Evolutionary conservation across 2,329 filamentous ascomycete species (phyloP).

Genomic region (Aspergillus aculeatinus): DNA sequence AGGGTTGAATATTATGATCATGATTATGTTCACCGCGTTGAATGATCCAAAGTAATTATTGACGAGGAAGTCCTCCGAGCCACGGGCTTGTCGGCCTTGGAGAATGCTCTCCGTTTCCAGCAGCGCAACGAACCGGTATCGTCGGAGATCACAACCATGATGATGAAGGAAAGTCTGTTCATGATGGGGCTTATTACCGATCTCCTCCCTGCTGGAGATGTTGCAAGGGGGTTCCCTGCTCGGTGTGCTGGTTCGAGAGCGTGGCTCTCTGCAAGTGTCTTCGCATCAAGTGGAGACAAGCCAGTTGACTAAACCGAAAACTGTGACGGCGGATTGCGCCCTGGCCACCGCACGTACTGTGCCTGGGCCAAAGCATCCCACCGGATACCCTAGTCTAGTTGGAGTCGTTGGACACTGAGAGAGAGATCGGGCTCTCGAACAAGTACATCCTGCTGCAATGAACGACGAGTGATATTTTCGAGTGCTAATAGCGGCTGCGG

Average conservation of each 20-base stretch:
- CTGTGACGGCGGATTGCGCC: slow-evolving; percentile 36
- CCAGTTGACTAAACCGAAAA: slow-evolving; percentile 27
- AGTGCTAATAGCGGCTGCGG: slow-evolving; percentile 19
- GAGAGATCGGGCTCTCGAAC: slow-evolving; percentile 2
- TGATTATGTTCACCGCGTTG: neutral
- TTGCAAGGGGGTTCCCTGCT: slow-evolving; percentile 17
- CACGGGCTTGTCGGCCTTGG: neutral
- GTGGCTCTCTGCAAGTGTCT: slow-evolving; percentile 36
- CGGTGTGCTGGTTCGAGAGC: slow-evolving; percentile 33
- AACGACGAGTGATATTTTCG: slow-evolving; percentile 14
- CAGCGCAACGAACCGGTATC: neutral
- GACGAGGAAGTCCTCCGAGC: neutral
- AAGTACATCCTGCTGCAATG: neutral
- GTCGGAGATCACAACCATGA: neutral
- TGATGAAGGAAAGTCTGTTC: neutral
- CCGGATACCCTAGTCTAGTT: neutral
- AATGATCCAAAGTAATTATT: too few species aligned
- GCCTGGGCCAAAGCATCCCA: slow-evolving; percentile 22
- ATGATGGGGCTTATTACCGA: neutral
- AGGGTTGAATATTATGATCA: neutral
- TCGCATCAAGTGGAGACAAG: slow-evolving; percentile 29
- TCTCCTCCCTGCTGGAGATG: slow-evolving; percentile 6
- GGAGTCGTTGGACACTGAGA: too few species aligned
- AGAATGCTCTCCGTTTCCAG: neutral
- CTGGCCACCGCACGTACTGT: slow-evolving; percentile 30